Evolutionary conservation across 2,329 filamentous ascomycete species (phyloP), one percentile per base, ranked within the genome.

Genomic region (Venturia carpophila): DNA sequence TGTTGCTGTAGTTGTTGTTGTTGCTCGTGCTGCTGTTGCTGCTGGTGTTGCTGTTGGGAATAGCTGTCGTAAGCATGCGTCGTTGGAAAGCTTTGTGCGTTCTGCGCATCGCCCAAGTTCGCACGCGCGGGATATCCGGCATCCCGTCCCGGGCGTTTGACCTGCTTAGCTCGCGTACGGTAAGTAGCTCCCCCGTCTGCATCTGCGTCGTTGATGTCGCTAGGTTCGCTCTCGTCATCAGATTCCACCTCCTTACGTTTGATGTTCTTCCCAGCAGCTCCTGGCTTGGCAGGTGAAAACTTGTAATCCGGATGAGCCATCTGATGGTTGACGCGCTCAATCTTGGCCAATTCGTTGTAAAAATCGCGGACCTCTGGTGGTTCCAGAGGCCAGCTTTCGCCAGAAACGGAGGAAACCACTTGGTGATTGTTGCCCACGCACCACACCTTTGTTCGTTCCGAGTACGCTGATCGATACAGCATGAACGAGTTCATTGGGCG

Each of bases 401-500:
- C 94, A 66, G 91, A 91, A n/a, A 94, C 85, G 58, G 87, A 86
- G 1, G 93, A 97, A 34, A 97, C 89, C 43, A 94, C 80, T 75
- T 99, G 93, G 75, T 99, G 93, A 77, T 97, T 97, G 75, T 94
- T 93, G 71, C 94, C 87, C 17, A 85, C 80, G 70, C 89, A 90
- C 81, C 87, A 90, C 63, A 84, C 81, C 76, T 96, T 96, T 66
- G 90, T 91, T 41, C 92, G 83, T 67, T 94, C 90, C 67, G 95
- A 90, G 73, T 91, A 97, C 7, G 91, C 91, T 69, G 94, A 96
- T 52, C 94, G 88, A 75, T 99, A 99, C 62, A 99, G 81, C 89
- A 99, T 96, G 79, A 97, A 99, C 0, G 91, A 93, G 75, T 99
- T 99, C 88, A 97, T 96, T 2, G 94, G 92, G 39, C 94, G 84